Evolutionary conservation across 768 basidiomycete species (phyloP).

Genomic region (Boletus fagicola): DNA sequence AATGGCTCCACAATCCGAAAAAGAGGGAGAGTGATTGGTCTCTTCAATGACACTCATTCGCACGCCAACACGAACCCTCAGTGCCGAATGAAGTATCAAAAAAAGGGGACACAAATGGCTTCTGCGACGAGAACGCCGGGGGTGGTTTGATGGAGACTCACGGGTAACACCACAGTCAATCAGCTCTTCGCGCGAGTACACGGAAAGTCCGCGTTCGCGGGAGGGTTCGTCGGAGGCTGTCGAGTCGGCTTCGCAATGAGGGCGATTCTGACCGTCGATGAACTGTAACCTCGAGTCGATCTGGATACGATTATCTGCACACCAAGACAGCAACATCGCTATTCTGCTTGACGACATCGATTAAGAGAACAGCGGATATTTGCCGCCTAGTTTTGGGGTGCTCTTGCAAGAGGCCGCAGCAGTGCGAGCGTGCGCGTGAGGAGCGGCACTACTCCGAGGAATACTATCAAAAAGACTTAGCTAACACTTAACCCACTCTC

Average conservation of each 20-base stretch:
- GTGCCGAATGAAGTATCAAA: background rate
- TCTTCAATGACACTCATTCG: background rate
- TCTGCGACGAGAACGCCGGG: slow-evolving; percentile 11
- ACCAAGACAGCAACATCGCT: slow-evolving; percentile 46
- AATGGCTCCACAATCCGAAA: slow-evolving; percentile 3
- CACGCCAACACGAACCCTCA: background rate
- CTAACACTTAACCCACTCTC: slow-evolving; percentile 13
- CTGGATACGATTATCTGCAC: slow-evolving; percentile 41
- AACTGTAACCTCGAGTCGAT: slow-evolving; percentile 49
- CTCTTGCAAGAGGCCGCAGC: background rate
- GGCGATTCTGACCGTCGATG: slow-evolving; percentile 5
- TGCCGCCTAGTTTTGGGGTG: slow-evolving; percentile 1
- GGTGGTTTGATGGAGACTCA: slow-evolving; percentile 23
- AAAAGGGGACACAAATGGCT: background rate
- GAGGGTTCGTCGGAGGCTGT: slow-evolving; percentile 9
- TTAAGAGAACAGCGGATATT: background rate
- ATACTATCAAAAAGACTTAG: slow-evolving; percentile 28
- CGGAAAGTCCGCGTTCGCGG: slow-evolving; percentile 19
- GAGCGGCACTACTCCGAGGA: slow-evolving; percentile 15
- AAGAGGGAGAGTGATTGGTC: background rate
- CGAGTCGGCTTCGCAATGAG: background rate
- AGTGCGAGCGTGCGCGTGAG: background rate
- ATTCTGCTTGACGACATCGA: slow-evolving; percentile 22
- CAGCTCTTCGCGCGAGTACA: slow-evolving; percentile 23
- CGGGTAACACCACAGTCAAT: slow-evolving; percentile 26